A percentile compares a stretch with the other conserved stretches of the same genome.
phyloP scores from a whole-genome alignment of 2,329 filamentous ascomycete genomes.

The Neurospora sp. region DNA sequence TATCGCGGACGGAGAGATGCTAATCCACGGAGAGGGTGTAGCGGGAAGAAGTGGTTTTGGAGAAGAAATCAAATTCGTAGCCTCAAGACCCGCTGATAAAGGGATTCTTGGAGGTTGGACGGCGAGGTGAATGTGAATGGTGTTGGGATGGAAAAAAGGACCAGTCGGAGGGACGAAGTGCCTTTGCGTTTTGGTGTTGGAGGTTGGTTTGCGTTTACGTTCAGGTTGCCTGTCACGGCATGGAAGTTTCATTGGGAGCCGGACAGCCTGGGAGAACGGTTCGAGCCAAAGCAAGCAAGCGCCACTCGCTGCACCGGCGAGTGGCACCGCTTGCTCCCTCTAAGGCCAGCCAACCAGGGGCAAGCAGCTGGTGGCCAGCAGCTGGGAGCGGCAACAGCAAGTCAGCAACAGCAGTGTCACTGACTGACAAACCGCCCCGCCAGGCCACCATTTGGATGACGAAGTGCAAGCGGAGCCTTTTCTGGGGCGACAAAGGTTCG shows the following conservation, averaged over 20 bases:
- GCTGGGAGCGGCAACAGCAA: background rate
- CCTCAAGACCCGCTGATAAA: background rate
- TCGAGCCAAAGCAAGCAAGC: constrained; percentile 11
- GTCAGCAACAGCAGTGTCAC: background rate
- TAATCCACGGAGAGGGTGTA: background rate
- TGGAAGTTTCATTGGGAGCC: constrained; percentile 3
- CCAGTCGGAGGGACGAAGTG: background rate
- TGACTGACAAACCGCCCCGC: constrained; percentile 4
- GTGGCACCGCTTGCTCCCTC: constrained; percentile 1
- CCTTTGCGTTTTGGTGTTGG: background rate
- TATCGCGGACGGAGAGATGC: background rate
- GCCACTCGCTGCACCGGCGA: constrained; percentile 9
- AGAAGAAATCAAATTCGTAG: background rate
- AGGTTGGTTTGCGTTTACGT: background rate
- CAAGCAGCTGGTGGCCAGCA: background rate
- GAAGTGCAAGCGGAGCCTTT: constrained; percentile 17
- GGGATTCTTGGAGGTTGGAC: background rate
- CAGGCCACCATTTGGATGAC: constrained; percentile 25
- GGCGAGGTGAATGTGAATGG: background rate
- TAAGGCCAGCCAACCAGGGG: background rate
- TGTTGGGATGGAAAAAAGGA: constrained; percentile 4
- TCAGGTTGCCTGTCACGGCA: background rate
- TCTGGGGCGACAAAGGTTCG: constrained; percentile 17
- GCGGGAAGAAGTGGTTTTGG: background rate
- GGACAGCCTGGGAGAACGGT: constrained; percentile 3